Percentiles rank a stretch among this genome's conserved stretches.
Conservation (phyloP, 2,329 filamentous ascomycete species). For the Ophiostoma tasmaniense region DNA sequence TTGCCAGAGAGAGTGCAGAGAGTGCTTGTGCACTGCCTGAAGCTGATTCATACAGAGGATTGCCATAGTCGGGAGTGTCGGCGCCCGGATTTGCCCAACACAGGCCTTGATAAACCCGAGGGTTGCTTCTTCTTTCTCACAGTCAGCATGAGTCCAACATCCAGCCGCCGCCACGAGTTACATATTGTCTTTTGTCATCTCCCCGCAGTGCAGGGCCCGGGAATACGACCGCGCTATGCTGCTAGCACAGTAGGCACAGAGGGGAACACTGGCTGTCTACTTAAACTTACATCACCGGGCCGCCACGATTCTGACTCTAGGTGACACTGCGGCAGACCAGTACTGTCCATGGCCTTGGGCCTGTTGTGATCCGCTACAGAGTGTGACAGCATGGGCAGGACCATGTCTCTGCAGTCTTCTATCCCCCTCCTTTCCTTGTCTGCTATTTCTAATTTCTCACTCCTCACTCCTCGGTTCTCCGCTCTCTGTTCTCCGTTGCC, state of each 20-base stretch:
- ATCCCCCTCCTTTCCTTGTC: not conserved
- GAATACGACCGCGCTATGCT: not conserved
- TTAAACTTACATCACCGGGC: too few species aligned
- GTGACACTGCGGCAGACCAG: not conserved
- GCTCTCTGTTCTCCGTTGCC: not conserved
- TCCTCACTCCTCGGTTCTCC: too few species aligned
- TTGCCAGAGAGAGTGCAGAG: not conserved
- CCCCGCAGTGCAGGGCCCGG: not conserved
- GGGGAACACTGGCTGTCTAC: not conserved
- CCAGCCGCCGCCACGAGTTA: not conserved
- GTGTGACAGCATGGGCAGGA: not conserved
- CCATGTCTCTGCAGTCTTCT: not conserved
- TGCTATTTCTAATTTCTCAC: not conserved
- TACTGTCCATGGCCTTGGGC: not conserved
- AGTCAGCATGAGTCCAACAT: not conserved
- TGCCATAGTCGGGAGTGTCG: not conserved
- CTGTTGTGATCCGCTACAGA: not conserved
- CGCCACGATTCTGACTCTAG: not conserved
- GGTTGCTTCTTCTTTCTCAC: not conserved
- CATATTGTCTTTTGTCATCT: not conserved
- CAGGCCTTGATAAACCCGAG: not conserved
- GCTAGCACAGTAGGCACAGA: not conserved
- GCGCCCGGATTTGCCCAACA: not conserved
- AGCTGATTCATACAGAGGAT: not conserved
- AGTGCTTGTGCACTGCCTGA: not conserved